Conservation (phyloP, 1,284 basidiomycete genomes). For the Phaffia rhodozyma region DNA sequence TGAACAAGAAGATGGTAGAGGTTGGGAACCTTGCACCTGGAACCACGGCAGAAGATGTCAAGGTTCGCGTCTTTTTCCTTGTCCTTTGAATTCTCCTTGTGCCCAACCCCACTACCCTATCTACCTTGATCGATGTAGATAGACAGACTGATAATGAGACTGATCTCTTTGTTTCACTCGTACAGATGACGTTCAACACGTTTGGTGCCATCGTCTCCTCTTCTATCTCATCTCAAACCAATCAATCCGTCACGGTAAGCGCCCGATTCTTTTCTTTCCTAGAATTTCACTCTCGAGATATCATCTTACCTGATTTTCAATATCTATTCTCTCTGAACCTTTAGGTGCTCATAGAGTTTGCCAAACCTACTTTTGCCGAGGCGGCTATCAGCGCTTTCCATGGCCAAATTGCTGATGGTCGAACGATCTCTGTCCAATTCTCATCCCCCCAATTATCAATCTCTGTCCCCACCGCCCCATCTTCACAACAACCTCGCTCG, state of each 20-base stretch:
- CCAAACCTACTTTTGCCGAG: slow-evolving; percentile 1
- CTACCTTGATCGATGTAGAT: background rate
- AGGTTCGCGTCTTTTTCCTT: background rate
- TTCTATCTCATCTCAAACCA: background rate
- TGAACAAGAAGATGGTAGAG: slow-evolving; percentile 1
- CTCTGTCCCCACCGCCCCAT: background rate
- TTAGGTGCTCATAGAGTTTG: slow-evolving; percentile 12
- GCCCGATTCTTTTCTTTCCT: no score
- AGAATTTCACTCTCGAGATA: background rate
- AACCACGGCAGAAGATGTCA: slow-evolving; percentile 15
- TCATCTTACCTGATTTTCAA: background rate
- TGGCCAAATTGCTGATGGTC: slow-evolving; percentile 14
- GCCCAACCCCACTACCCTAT: background rate
- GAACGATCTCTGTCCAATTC: slow-evolving; percentile 10
- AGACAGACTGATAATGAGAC: background rate
- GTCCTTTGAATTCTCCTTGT: background rate
- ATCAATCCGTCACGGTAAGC: slow-evolving; percentile 6
- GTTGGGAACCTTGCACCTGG: slow-evolving; percentile 13
- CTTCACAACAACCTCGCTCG: no score
- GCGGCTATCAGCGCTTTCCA: slow-evolving; percentile 9
- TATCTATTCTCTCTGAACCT: no score
- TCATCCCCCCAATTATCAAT: background rate
- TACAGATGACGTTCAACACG: slow-evolving; percentile 9
- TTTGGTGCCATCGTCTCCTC: slow-evolving; percentile 6
- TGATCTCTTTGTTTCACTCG: background rate